Evolutionary conservation across 345 rosid genomes (phyloP), one percentile per base, ranked within the genome.

Genomic region (Eucalyptus cladocalyx): DNA sequence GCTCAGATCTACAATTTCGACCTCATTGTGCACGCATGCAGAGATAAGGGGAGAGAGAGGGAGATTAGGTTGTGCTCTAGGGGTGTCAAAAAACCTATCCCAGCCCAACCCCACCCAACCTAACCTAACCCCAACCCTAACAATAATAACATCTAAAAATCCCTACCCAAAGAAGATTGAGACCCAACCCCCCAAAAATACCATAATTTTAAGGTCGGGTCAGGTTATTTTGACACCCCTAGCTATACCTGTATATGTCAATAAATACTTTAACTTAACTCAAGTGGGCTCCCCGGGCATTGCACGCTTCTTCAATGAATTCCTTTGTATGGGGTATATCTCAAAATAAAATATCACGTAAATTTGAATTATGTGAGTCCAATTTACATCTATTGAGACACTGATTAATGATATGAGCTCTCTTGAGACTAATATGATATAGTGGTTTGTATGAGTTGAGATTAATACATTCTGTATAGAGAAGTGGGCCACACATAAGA

Each of bases 31-130:
- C 56, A 53, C 9, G 23, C 24, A 1, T 21, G 2, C 56, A 19
- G 4, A 53, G 56, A 19, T 8, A 53, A 53, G 5, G 24, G 56
- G 56, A 53, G 56, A 19, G 24, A 53, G 10, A 7, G 56, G 56
- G 56, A 19, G 56, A 53, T 53, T 53, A 53, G 56, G 56, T 0
- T 53, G 24, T 53, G 56, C 24, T 53, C 56, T 21, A 4, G 30
- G 30, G 62, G 62, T 9, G 62, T 56, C 30, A 21, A 56, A 56
- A 56, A 56, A 24, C 62, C 62, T 9, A 24, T 56, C 30, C 62
- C 1, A 56, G 12, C 28, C 3, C 0, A 2, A 53, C 56, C 56
- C 56, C 13, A 5, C 62, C 62, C 3, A 0, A 9, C 28, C 62
- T 4, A 24, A 56, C 62, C 62, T 19, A 53, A 53, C 9, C 24